A percentile compares a stretch with the other conserved stretches of the same genome.
These are phyloP conservation scores for Myriosclerotinia duriaeana DNA, from an alignment of 2,329 filamentous ascomycete genomes.

Conservation along the genomic window DNA sequence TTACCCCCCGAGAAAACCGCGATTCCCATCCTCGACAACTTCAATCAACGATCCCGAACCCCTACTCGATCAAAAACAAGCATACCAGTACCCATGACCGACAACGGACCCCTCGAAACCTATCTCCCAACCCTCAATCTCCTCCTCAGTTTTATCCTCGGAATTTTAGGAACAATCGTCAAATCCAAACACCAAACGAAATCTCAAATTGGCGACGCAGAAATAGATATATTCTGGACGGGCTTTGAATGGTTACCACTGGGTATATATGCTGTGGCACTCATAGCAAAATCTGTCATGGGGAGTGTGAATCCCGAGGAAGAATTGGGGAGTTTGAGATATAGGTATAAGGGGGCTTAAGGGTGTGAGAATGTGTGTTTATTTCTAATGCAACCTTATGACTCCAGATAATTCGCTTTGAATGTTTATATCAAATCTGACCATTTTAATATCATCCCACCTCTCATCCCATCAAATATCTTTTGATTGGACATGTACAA, in stretches of 20 bases:
- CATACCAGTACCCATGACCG: not conserved
- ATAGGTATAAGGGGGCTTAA: slow-evolving; percentile 67
- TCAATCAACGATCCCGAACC: not conserved
- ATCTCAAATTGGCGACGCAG: slow-evolving; percentile 29
- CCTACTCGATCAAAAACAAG: not conserved
- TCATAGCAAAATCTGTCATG: slow-evolving; percentile 66
- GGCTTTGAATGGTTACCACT: slow-evolving; percentile 54
- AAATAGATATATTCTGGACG: slow-evolving; percentile 39
- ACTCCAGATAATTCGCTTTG: not conserved
- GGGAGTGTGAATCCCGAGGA: slow-evolving; percentile 63
- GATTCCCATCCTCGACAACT: slow-evolving; percentile 49
- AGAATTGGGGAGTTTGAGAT: slow-evolving; percentile 61
- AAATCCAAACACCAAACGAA: slow-evolving; percentile 11
- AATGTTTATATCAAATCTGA: not conserved
- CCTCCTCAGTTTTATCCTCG: slow-evolving; percentile 54
- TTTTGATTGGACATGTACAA: not conserved
- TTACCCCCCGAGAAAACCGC: slow-evolving; percentile 57
- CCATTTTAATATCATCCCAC: not conserved
- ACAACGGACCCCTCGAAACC: slow-evolving; percentile 51
- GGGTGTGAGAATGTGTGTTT: not conserved
- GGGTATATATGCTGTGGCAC: slow-evolving; percentile 59
- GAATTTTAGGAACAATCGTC: slow-evolving; percentile 44
- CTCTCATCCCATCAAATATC: not conserved
- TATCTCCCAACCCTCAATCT: slow-evolving; percentile 62
- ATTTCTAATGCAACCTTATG: not conserved